These are phyloP conservation scores for Oryza brachyantha DNA, from an alignment of 176 grass and related monocot genomes.

Conservation along the genomic window DNA sequence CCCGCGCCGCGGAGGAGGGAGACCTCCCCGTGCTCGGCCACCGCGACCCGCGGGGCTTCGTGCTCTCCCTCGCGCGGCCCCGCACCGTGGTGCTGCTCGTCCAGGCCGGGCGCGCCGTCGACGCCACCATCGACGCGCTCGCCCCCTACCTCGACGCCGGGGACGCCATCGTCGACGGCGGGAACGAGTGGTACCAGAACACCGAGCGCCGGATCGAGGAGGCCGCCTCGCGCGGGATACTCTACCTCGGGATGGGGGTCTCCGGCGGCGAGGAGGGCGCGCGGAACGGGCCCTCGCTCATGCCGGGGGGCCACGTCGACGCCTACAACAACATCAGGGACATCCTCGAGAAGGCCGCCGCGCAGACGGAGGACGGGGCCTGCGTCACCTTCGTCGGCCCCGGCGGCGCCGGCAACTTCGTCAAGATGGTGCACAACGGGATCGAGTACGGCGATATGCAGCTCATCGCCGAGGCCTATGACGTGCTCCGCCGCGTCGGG, in stretches of 20 bases:
- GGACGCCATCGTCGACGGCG: constrained; percentile 85
- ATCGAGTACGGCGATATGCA: constrained; percentile 95
- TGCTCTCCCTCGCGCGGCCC: constrained; percentile 65
- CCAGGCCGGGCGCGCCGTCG: constrained; percentile 70
- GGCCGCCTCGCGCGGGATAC: constrained; percentile 45
- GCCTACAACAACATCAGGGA: constrained; percentile 75
- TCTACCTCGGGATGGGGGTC: constrained; percentile 95
- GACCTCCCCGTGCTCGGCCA: constrained; percentile 65
- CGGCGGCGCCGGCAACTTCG: constrained; percentile 79
- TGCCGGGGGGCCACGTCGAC: constrained; percentile 67
- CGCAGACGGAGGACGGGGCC: constrained; percentile 81
- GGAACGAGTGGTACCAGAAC: constrained; percentile 95
- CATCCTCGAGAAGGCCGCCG: constrained; percentile 59
- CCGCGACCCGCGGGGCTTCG: constrained; percentile 64
- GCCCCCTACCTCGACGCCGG: constrained; percentile 64
- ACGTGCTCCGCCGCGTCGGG: constrained; percentile 59
- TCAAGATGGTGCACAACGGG: constrained; percentile 94
- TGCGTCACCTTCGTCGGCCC: constrained; percentile 80
- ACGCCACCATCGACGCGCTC: constrained; percentile 69
- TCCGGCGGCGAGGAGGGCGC: constrained; percentile 83
- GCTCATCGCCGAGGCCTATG: constrained; percentile 77
- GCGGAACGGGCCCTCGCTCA: constrained; percentile 76
- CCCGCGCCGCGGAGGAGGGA: constrained; percentile 58
- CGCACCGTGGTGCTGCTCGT: constrained; percentile 79
- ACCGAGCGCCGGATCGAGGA: constrained; percentile 70